A percentile compares a stretch with the other conserved stretches of the same genome.
These are phyloP conservation scores for Achlya hypogyna DNA, from an alignment of 352 stramenopile genomes.

Conservation along the genomic window DNA sequence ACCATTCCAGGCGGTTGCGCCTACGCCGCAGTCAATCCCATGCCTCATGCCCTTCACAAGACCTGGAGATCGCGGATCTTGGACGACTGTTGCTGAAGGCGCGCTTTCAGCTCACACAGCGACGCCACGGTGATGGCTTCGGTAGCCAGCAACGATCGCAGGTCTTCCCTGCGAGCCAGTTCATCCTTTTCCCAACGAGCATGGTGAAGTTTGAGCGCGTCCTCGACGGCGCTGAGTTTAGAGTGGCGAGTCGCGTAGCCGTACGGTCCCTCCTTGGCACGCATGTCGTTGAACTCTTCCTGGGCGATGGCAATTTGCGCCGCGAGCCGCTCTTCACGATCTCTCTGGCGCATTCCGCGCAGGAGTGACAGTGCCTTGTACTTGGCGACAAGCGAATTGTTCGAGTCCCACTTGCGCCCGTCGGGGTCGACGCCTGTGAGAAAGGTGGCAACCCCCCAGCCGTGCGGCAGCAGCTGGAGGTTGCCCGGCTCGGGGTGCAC, in stretches of 20 bases:
- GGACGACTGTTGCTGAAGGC: neutral
- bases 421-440: conserved; percentile 32
- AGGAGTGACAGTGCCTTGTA: conserved; percentile 65
- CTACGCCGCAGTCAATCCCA: neutral
- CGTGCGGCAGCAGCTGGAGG: conserved; percentile 39
- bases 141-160: neutral
- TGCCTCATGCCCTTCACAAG: neutral
- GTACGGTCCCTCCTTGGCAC: conserved; percentile 56
- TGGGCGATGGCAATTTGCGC: conserved; percentile 57
- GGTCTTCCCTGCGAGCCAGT: neutral
- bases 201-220: conserved; percentile 12
- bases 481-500: conserved; percentile 17
- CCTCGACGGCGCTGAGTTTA: conserved; percentile 22
- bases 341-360: conserved; percentile 56
- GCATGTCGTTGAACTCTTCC: conserved; percentile 48
- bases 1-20: conserved; percentile 25
- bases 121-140: conserved; percentile 1
- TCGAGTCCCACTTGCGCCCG: conserved; percentile 46
- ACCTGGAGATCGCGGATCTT: conserved; percentile 11
- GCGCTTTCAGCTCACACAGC: neutral
- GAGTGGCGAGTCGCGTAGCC: conserved; percentile 60
- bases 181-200: conserved; percentile 4
- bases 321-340: conserved; percentile 48
- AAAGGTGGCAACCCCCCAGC: conserved; percentile 72
- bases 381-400: conserved; percentile 56